Conservation (phyloP, 108 stramenopile genomes). For the Bacterosira constricta region DNA sequence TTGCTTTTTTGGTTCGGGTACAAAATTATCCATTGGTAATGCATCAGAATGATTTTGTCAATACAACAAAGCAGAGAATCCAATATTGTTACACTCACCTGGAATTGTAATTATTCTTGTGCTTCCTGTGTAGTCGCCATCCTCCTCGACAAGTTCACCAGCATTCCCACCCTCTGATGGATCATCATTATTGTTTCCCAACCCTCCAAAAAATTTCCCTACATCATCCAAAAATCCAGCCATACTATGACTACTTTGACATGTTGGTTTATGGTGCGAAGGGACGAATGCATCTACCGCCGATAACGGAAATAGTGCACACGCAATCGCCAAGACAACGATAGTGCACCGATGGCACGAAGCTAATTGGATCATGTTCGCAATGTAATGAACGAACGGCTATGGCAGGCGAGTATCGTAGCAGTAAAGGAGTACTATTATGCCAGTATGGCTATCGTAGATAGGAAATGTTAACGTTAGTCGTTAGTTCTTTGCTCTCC, state of each 20-base stretch:
- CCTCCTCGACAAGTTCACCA: slow-evolving; percentile 17
- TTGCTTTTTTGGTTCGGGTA: slow-evolving; percentile 22
- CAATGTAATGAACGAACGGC: too few species aligned
- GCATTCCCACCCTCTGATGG: neutral
- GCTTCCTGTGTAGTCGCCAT: slow-evolving; percentile 49
- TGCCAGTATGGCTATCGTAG: too few species aligned
- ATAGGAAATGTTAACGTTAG: too few species aligned
- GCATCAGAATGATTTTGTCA: neutral
- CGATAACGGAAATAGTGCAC: neutral
- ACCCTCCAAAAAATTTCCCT: slow-evolving; percentile 40
- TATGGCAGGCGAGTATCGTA: too few species aligned
- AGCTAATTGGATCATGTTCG: too few species aligned
- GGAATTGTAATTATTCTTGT: slow-evolving; percentile 50
- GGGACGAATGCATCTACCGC: slow-evolving; percentile 18
- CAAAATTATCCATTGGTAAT: neutral
- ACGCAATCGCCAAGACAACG: too few species aligned
- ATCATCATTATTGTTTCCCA: slow-evolving; percentile 18
- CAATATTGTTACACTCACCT: slow-evolving; percentile 11
- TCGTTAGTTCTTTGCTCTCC: too few species aligned
- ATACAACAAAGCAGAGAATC: neutral
- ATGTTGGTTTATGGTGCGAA: neutral
- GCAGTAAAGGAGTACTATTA: too few species aligned
- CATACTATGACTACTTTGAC: neutral
- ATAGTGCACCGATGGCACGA: too few species aligned
- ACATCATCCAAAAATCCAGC: slow-evolving; percentile 38